Evolutionary conservation across 176 grass and related monocot genomes (phyloP), one percentile per base, ranked within the genome.

Genomic region (Juncus effusus): DNA sequence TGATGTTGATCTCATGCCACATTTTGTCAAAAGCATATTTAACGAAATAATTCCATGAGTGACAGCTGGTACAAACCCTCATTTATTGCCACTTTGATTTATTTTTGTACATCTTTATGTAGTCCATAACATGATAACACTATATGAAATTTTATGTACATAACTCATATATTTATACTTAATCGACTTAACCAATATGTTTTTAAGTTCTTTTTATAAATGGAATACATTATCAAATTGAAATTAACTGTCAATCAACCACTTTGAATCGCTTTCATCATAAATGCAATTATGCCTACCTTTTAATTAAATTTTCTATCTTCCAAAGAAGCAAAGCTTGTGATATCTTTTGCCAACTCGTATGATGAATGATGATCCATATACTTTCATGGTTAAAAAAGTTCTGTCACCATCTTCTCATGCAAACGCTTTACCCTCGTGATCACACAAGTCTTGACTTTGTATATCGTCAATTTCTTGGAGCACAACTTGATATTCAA

Each of bases 401-500:
- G 53, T 71, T 28, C 19, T 71, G 67, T 70, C 67, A 59, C 38
- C 67, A 59, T 59, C 56, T 44, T 58, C 67, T 57, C 67, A 71
- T 71, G 67, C 67, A 59, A 45, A 71, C 56, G 67, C 67, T 41
- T 19, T 59, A 70, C 52, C 19, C 52, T 54, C 67, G 67, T 59
- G 67, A 71, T 71, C 44, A 47, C 44, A 59, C 53, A 3, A 35
- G 6, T 68, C 45, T 12, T 10, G 19, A 67, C 19, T 51, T 51
- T 5, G 10, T n/a, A 54, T 54, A 71, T 13, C 49, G 6, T 64
- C 61, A 37, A 64, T 12, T 71, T 49, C 44, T 47, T 0, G 19
- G 1, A 28, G 19, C 19, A 28, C 19, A 28, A 28, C 19, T 28
- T 28, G 19, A 28, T 28, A 28, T 28, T 28, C 19, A 28, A 28